These are phyloP conservation scores for Plasmodium gonderi DNA, from an alignment of 169 alveolate species.

Conservation along the genomic window DNA sequence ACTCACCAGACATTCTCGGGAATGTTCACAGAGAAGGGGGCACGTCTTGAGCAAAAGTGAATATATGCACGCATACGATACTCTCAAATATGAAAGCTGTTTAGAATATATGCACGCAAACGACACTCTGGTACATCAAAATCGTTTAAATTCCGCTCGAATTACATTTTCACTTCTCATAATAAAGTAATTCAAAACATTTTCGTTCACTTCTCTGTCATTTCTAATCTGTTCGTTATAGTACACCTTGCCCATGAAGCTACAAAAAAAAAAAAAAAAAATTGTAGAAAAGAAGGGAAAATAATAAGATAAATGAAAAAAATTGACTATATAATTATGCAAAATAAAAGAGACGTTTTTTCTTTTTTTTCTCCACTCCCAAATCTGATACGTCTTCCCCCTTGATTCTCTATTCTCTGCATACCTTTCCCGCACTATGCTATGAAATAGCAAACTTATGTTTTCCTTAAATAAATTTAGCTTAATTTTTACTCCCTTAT, in stretches of 20 bases:
- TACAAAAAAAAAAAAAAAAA: not conserved
- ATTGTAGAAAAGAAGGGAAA: not conserved
- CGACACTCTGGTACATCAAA: not conserved
- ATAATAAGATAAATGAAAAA: not conserved
- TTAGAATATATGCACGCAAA: no score
- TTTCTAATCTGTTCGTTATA: conserved; percentile 18
- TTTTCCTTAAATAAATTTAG: conserved; percentile 21
- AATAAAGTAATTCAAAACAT: conserved; percentile 38
- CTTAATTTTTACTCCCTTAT: not conserved
- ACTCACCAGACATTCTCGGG: not conserved
- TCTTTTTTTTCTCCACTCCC: not conserved
- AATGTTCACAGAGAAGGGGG: no score
- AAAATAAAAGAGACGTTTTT: not conserved
- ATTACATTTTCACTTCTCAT: conserved; percentile 38
- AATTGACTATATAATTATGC: not conserved
- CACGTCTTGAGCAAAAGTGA: no score
- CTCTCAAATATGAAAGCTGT: not conserved
- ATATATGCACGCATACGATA: no score
- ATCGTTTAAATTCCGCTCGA: not conserved
- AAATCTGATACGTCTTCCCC: not conserved
- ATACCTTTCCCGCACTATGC: conserved; percentile 29
- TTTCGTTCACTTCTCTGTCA: conserved; percentile 36
- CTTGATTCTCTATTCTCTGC: not conserved
- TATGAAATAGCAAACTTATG: not conserved
- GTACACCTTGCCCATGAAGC: conserved; percentile 26